Conservation (phyloP, 1,284 basidiomycete species). For the Tylopilus orsonianus region DNA sequence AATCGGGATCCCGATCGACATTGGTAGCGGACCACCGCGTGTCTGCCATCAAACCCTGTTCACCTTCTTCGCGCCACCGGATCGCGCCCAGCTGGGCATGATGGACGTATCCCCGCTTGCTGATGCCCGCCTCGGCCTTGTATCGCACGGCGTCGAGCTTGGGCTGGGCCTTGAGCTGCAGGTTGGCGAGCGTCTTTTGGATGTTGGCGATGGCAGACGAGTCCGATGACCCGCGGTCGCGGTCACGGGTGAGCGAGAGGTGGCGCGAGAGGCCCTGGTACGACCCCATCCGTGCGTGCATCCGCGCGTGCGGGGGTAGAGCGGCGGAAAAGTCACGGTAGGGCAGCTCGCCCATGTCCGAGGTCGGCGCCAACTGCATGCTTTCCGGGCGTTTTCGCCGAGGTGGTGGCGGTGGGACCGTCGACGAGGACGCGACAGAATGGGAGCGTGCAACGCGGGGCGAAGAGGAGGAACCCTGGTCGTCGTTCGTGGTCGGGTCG, state of each 20-base stretch:
- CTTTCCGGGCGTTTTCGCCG: constrained; percentile 60
- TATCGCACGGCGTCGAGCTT: constrained; percentile 57
- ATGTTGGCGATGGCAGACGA: constrained; percentile 39
- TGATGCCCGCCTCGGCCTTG: constrained; percentile 69
- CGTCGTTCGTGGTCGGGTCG: constrained; percentile 24
- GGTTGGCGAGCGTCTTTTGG: constrained; percentile 46
- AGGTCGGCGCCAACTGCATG: constrained; percentile 46
- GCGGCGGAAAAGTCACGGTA: not conserved
- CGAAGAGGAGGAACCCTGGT: constrained; percentile 32
- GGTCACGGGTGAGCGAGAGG: constrained; percentile 33
- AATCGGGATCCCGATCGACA: constrained; percentile 27
- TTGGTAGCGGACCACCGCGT: constrained; percentile 23
- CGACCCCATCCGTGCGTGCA: constrained; percentile 23
- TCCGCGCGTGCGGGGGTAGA: not conserved
- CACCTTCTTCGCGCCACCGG: constrained; percentile 31
- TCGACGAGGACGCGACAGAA: constrained; percentile 47
- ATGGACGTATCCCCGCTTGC: constrained; percentile 55
- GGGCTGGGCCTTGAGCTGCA: constrained; percentile 48
- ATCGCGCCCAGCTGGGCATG: constrained; percentile 25
- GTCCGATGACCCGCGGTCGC: not conserved
- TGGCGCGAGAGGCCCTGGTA: constrained; percentile 40
- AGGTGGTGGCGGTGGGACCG: constrained; percentile 41
- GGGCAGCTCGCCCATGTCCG: constrained; percentile 16
- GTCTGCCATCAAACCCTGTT: constrained; percentile 37
- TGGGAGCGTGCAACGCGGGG: constrained; percentile 51